phyloP scores from a whole-genome alignment of 305 asterid genomes.

The Fraxinus floribunda region DNA sequence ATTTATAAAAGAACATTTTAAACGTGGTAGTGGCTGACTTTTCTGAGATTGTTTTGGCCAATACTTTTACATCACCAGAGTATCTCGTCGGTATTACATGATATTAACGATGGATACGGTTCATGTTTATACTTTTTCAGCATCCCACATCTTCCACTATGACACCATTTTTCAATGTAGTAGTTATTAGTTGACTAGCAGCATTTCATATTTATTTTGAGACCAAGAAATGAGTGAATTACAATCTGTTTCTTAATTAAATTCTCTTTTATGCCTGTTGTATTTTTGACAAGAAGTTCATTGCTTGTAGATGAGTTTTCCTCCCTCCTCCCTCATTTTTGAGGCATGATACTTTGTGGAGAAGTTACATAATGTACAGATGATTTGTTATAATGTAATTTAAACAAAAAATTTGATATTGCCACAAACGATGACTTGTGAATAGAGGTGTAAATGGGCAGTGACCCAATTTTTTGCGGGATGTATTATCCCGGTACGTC shows the following conservation, averaged over 20 bases:
- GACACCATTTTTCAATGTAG: slow-evolving; percentile 30
- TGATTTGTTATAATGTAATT: not conserved
- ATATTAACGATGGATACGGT: not conserved
- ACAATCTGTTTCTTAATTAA: not conserved
- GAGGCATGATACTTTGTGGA: not conserved
- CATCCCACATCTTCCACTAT: not conserved
- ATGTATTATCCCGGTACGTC: not conserved
- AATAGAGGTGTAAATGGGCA: not conserved
- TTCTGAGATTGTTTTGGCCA: not conserved
- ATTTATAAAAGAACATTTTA: slow-evolving; percentile 67
- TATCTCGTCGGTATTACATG: not conserved
- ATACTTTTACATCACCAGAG: not conserved
- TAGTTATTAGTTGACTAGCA: slow-evolving; percentile 29
- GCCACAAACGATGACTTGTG: not conserved
- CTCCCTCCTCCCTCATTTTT: not conserved
- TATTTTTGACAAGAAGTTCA: slow-evolving; percentile 5
- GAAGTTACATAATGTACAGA: not conserved
- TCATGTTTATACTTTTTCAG: slow-evolving; percentile 7
- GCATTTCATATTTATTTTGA: slow-evolving; percentile 11
- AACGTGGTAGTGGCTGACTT: slow-evolving; percentile 58
- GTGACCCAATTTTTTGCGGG: not conserved
- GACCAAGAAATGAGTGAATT: slow-evolving; percentile 15
- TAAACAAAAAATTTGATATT: not conserved
- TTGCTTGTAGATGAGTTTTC: not conserved
- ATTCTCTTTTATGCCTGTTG: slow-evolving; percentile 1